Evolutionary conservation across 805 yeast genomes (phyloP), one percentile per base, ranked within the genome.

Genomic region (Alloascoidea hylecoeti): DNA sequence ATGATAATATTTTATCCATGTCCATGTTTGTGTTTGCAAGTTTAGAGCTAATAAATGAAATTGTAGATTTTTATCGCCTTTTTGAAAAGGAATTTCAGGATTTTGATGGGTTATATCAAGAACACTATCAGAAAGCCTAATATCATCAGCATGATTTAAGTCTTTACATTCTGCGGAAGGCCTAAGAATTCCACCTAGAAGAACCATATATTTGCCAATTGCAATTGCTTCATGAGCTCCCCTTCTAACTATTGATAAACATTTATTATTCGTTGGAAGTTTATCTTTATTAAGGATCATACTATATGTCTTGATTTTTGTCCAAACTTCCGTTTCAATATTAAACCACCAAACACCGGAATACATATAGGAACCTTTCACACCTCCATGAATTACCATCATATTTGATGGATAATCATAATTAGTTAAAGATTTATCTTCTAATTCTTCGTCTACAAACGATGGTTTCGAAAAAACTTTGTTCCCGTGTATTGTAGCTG

Each of bases 291-390:
- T n/a, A n/a, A n/a, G 30, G n/a, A 9, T 9, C 30, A 23, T 9
- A 23, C 30, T 23, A n/a, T 23, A 23, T 9, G 59, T 46, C 1
- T 43, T 40, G 1, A 53, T 23, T 14, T 43, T 37, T 13, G 36
- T 33, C 77, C 77, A 71, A 2, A 49, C 47, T 40, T 65, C 71
- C 1, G 55, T 44, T 18, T 58, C 60, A 17, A 70, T 45, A 43
- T 67, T 65, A 43, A 66, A 70, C 55, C 61, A 58, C 76, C 76
- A 71, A 46, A 62, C 46, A 49, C 70, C 76, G 17, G 71, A 69
- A 17, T 55, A 47, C 6, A 69, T 60, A 14, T 56, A 49, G 5
- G 39, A 35, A 17, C 52, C 49, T 35, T 55, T 44, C 1, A 65
- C 59, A 3, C 68, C 68, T 16, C 68, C 68, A 41, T 63, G 66